Evolutionary conservation across 1,139 yeast genomes (phyloP), one percentile per base, ranked within the genome.

Genomic region (Debaryomyces fabryi): DNA sequence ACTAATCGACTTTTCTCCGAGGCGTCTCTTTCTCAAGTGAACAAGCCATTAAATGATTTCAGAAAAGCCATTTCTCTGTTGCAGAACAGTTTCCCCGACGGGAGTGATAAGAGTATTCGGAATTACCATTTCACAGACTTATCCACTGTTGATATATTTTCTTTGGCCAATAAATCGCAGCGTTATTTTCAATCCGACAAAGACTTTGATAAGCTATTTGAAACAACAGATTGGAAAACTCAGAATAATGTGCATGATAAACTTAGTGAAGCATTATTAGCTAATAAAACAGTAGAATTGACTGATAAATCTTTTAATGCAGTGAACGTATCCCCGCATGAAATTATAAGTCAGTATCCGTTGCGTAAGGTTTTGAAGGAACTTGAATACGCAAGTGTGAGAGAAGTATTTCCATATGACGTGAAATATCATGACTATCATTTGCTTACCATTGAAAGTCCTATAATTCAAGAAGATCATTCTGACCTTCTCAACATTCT

Each of bases 71-170:
- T 70, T 4, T 44, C 44, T 4, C 35, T 46, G 21, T 44, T 68
- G 10, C 52, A 55, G 4, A 44, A 48, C 4, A 38, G 45, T 6
- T 49, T 52, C 18, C 42, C 46, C 5, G 36, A 45, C 7, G 39
- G 40, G 12, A 49, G 39, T 15, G 50, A 40, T 10, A 38, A 49
- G 32, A 43, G 54, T 9, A 49, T 50, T 1, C 55, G 72, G 16
- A 58, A 57, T 30, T 73, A 70, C 52, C 72, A 71, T 46, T 56
- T 71, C 27, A 63, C 71, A 0, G 65, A 65, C 29, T 55, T 73
- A 25, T 43, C 56, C 2, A 56, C 64, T 21, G 53, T 60, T 0
- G 79, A 73, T 49, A 35, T 71, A 1, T 65, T 74, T 35, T 51
- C 53, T 10, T 51, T 69, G 34, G 76, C 77, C 0, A 42, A 67